Evolutionary conservation across 2,329 filamentous ascomycete genomes (phyloP).

Genomic region (Diaporthe destruens): DNA sequence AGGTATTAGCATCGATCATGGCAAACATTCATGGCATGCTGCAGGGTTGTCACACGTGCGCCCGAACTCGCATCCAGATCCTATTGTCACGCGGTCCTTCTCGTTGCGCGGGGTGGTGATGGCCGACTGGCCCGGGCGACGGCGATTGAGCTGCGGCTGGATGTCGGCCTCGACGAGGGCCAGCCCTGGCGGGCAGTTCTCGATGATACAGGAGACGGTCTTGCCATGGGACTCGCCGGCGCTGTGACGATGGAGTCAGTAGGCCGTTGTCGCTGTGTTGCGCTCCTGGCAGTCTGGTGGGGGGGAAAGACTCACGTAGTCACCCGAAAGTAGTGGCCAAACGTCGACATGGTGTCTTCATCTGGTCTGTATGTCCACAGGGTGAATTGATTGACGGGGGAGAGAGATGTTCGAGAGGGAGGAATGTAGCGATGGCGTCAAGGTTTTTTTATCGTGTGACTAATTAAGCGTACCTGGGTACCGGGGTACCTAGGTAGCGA

Average conservation of each 20-base stretch:
- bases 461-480: background rate
- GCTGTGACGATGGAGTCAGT: conserved; percentile 53
- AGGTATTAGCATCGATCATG: conserved; percentile 9
- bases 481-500: no score
- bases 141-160: conserved; percentile 92
- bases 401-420: background rate
- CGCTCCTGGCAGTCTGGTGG: background rate
- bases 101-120: conserved; percentile 95
- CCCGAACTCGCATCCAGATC: conserved; percentile 5
- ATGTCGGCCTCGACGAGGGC: conserved; percentile 87
- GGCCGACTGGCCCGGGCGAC: conserved; percentile 88
- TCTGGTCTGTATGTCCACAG: background rate
- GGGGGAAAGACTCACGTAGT: conserved; percentile 73
- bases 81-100: conserved; percentile 79
- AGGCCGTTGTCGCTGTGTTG: conserved; percentile 5
- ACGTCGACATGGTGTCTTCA: conserved; percentile 78
- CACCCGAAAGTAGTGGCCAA: conserved; percentile 84
- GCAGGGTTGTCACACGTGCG: conserved; percentile 10
- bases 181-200: conserved; percentile 91
- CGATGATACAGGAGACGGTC: conserved; percentile 94
- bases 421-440: background rate
- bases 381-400: background rate
- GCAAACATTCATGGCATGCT: background rate
- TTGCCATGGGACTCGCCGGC: conserved; percentile 92
- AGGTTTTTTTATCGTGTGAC: background rate